Base-by-base conservation (phyloP, 306 rosid genomes). In the Elaeagnus macrophylla region DNA sequence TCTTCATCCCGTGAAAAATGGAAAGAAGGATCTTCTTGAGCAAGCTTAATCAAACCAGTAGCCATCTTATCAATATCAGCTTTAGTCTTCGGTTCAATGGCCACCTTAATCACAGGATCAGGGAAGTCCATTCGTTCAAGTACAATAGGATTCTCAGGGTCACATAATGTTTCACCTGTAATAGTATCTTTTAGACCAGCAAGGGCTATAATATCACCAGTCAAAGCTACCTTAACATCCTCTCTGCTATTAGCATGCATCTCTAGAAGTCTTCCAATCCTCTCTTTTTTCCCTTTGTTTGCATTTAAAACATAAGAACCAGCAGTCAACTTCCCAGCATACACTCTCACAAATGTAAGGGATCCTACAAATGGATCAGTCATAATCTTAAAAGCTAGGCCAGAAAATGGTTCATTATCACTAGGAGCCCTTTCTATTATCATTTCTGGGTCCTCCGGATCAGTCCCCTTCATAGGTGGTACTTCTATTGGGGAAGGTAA, bases 111-210 rank as follows among this genome's bases (percentile, higher is more conserved):
- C 25, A 91, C 96, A 53, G 99, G 99, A 72, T 91, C 99, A 52
- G 95, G 96, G 79, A 91, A 91, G 80, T 91, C 99, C 99, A 87
- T 91, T 10, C 96, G 77, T 72, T 91, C 99, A 57, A 91, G 99
- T 68, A 86, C 67, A 41, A 87, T 60, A 10, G 96, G 89, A 64
- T 40, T 67, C 5, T 87, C 93, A 13, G 87, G 77, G 61, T 91
- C 96, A 58, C 95, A 68, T 63, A 91, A 65, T 12, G 99, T 91
- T 82, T 86, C 96, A 47, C 96, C 99, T 7, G 99, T 91, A 47
- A 86, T 40, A 36, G 99, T 91, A 64, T 91, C 96, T 75, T 91
- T 91, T 39, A 91, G 80, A 75, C 96, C 96, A 18, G 95, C 96
- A 41, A 91, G 95, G 38, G 96, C 99, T 39, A 91, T 41, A 56